Base-by-base conservation (phyloP, 805 yeast genomes). In the Spathaspora sp. region DNA sequence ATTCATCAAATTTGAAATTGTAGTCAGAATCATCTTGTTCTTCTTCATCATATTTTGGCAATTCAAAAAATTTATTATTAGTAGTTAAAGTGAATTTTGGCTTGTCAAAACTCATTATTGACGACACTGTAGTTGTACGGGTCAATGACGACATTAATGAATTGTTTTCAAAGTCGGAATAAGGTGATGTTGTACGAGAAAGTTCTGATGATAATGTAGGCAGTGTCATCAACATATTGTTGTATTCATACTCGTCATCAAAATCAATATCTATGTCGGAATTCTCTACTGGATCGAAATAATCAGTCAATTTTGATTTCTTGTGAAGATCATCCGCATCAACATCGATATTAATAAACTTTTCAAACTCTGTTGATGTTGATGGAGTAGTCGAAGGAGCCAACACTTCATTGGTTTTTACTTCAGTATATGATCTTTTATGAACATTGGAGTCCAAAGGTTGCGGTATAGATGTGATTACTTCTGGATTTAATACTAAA, bases 121-220 rank as follows among this genome's bases (percentile, higher is more conserved):
- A 68, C 6, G 72, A 66, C 5, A 72, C 74, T 2, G 77, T 73
- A 23, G 77, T 74, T 11, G 76, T 70, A 49, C 78, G 55, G 0
- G 78, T 74, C 48, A 73, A 62, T 9, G 72, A 58, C 17, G 69
- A 58, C 77, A 73, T 73, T 47, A 73, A 61, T 47, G 70, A 66
- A 51, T 69, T 64, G 11, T 62, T 58, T 49, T 68, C 74, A 20
- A 60, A 61, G 50, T 62, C 62, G 3, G 64, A 63, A 12, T 65
- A 60, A 3, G 77, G 77, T 12, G 76, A 70, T 5, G 72, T 67
- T 32, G 74, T 70, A 43, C 77, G 61, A 19, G 75, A 69, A 29
- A 73, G 62, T 26, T 57, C 57, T 10, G 52, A 40, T 32, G 51
- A 49, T n/a, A 62, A 55, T 18, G 66, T 61, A 10, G 44, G 44